phyloP scores from a whole-genome alignment of 2,329 filamentous ascomycete genomes.

The Aspergillus novoparasiticus region DNA sequence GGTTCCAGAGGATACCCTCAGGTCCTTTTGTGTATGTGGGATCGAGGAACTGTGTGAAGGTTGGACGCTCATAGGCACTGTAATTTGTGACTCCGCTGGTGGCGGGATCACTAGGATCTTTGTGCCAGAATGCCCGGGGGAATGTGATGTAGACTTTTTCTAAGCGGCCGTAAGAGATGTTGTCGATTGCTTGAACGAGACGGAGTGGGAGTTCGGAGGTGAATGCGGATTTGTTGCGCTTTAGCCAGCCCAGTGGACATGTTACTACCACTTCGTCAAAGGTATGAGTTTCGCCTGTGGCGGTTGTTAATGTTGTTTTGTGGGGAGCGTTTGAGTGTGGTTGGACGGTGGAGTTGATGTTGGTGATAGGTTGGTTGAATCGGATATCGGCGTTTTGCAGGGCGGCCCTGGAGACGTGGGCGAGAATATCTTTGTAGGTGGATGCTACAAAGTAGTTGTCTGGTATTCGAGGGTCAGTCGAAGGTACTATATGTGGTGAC shows the following conservation, averaged over 20 bases:
- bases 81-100: constrained; percentile 3
- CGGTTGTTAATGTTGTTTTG: constrained; percentile 49
- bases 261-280: constrained; percentile 59
- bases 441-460: constrained; percentile 65
- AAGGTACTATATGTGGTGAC: background rate
- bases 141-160: constrained; percentile 67
- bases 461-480: constrained; percentile 19
- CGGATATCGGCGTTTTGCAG: constrained; percentile 52
- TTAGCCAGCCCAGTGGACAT: constrained; percentile 57
- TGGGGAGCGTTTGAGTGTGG: constrained; percentile 26
- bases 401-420: constrained; percentile 53
- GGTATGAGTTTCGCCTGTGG: constrained; percentile 34
- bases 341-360: constrained; percentile 36
- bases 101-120: constrained; percentile 19
- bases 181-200: constrained; percentile 49
- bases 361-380: constrained; percentile 48
- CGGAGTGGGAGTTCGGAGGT: constrained; percentile 45
- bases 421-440: constrained; percentile 62
- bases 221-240: constrained; percentile 51
- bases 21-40: constrained; percentile 67
- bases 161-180: constrained; percentile 50
- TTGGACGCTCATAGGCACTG: constrained; percentile 51
- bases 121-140: constrained; percentile 73
- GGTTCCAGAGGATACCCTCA: constrained; percentile 69
- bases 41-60: constrained; percentile 75